Base-by-base conservation (phyloP, 108 stramenopile species). In the Pseudonitzschia multistriata region DNA sequence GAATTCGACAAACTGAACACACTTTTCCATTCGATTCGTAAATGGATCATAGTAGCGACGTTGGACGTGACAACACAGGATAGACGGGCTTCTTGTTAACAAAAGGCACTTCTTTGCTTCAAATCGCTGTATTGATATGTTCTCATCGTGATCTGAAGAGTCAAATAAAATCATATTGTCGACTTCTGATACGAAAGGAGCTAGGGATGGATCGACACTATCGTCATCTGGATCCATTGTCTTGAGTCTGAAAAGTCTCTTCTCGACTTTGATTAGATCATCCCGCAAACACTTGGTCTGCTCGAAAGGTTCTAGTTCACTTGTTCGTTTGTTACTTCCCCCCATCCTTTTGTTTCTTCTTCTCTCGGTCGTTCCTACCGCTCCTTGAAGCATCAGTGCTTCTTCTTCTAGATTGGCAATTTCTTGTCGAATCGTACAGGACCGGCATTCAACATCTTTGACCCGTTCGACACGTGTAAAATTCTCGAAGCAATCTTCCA, bases 1-100 rank as follows among this genome's bases (percentile, higher is more conserved):
- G 66, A 93, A 93, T 21, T 79, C 60, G 29, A 93, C 86, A 36
- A 78, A 79, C 57, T 83, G 83, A 11, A 73, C 57, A 34, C 81
- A 80, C 67, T 93, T 93, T 49, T 83, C 71, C 79, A 88, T 88
- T 53, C 65, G 63, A 62, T 75, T 62, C 21, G 62, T 74, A 25
- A 53, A 60, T 28, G 81, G 74, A 76, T 93, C 88, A 67, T 80
- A 90, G 54, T 89, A 90, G 8, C 85, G 82, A n/a, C 92, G 86
- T 73, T 93, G 92, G 21, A 90, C 70, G 54, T 93, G 92, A 47
- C 89, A 70, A 57, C 88, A 88, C 36, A 93, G 65, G 19, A 90
- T 71, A 34, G 79, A 73, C 7, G 92, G 92, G 22, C 79, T 79
- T 25, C 92, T 71, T 37, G 89, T 88, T 40, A 93, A 59, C 17